Percentiles rank a stretch among this genome's conserved stretches.
These are phyloP conservation scores for Halophytophthora polymorphica DNA, from an alignment of 352 stramenopile species.

Conservation along the genomic window DNA sequence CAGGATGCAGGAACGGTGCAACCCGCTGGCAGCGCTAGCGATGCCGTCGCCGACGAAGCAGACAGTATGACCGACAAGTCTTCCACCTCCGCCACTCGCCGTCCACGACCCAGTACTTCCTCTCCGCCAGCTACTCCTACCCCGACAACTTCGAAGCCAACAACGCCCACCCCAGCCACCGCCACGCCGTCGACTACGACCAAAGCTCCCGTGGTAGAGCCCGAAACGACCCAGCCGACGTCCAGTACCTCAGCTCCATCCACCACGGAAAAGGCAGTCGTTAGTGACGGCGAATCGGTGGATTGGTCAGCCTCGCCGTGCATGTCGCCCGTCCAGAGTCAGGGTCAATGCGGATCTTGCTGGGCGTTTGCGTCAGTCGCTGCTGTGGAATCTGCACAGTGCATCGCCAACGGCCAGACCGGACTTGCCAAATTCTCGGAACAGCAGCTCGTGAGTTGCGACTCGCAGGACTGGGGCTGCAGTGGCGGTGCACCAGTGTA, in stretches of 20 bases:
- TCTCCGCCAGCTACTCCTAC: conserved; percentile 2
- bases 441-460: conserved; percentile 90
- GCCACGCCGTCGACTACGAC: background rate
- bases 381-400: conserved; percentile 88
- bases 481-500: conserved; percentile 87
- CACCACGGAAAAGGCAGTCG: conserved; percentile 10
- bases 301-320: conserved; percentile 39
- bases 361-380: conserved; percentile 95
- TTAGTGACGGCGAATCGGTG: conserved; percentile 16
- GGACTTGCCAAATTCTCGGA: conserved; percentile 84
- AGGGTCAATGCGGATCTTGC: conserved; percentile 95
- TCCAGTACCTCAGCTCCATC: conserved; percentile 2
- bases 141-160: conserved; percentile 5
- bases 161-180: conserved; percentile 7
- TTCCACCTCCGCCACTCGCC: background rate
- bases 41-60: conserved; percentile 4
- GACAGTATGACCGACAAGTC: conserved; percentile 5
- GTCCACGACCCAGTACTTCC: conserved; percentile 2
- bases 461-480: conserved; percentile 84
- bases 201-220: conserved; percentile 20
- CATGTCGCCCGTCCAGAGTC: conserved; percentile 88
- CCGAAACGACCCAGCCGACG: conserved; percentile 7
- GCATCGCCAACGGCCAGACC: conserved; percentile 57
- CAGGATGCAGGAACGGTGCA: conserved; percentile 22
- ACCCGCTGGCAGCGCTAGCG: conserved; percentile 8